Percentiles rank a stretch among this genome's conserved stretches.
Evolutionary conservation across 78 protist species (phyloP).

Genomic region (Dictyostelium citrinum): DNA sequence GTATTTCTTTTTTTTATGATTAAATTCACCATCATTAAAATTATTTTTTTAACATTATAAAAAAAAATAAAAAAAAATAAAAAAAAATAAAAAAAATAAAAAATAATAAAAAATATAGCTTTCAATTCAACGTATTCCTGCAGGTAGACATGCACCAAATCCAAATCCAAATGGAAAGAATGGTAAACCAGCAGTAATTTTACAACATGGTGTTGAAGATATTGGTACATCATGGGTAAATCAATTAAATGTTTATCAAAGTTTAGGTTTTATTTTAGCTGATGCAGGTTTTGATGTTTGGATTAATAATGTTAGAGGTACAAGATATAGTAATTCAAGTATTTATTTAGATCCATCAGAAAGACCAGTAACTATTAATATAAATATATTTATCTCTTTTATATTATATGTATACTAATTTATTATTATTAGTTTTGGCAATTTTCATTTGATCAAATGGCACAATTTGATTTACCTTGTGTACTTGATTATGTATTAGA

Average conservation of each 20-base stretch:
- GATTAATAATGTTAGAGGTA: conserved; percentile 82
- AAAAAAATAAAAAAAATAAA: no score
- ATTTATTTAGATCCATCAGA: conserved; percentile 1
- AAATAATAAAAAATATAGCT: no score
- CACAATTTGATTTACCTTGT: conserved; percentile 76
- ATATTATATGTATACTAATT: neutral
- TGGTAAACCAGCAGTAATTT: conserved; percentile 68
- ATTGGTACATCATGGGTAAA: conserved; percentile 71
- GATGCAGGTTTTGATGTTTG: conserved; percentile 86
- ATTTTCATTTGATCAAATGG: conserved; percentile 41
- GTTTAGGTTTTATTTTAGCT: conserved; percentile 72
- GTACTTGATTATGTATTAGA: conserved; percentile 32
- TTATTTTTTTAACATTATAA: neutral
- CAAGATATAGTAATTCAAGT: conserved; percentile 25
- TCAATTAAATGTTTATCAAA: conserved; percentile 55
- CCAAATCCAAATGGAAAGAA: conserved; percentile 55
- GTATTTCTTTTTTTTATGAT: neutral
- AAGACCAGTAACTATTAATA: conserved; percentile 9
- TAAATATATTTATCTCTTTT: no score
- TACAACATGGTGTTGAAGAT: conserved; percentile 85
- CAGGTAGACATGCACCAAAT: conserved; percentile 48
- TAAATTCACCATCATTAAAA: neutral
- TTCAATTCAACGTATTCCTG: conserved; percentile 74
- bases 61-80: neutral
- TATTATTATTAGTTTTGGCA: conserved; percentile 1